A percentile compares a stretch with the other conserved stretches of the same genome.
These are phyloP conservation scores for Suhomyces chickasaworum DNA, from an alignment of 1,139 yeast species.

Conservation along the genomic window DNA sequence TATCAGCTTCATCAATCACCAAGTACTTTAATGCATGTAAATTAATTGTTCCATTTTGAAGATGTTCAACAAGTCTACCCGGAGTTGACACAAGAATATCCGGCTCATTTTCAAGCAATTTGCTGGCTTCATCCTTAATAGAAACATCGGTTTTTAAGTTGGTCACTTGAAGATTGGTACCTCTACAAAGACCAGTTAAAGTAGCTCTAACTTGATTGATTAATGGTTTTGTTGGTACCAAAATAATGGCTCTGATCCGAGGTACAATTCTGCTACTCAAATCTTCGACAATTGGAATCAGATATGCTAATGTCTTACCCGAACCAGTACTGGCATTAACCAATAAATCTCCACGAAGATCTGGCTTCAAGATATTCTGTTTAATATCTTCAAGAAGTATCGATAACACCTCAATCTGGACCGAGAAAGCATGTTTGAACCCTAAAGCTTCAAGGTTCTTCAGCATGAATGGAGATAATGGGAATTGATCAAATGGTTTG, in stretches of 20 bases:
- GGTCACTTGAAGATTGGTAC: constrained; percentile 63
- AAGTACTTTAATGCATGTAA: constrained; percentile 62
- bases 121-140: constrained; percentile 63
- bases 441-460: constrained; percentile 50
- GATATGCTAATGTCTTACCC: constrained; percentile 92
- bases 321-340: constrained; percentile 97
- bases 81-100: constrained; percentile 88
- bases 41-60: constrained; percentile 41
- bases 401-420: constrained; percentile 70
- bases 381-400: constrained; percentile 53
- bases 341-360: constrained; percentile 66
- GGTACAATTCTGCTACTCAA: constrained; percentile 69
- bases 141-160: constrained; percentile 62
- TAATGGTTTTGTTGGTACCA: constrained; percentile 90
- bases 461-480: constrained; percentile 42
- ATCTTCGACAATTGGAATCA: constrained; percentile 77
- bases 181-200: constrained; percentile 59
- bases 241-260: constrained; percentile 68
- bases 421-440: constrained; percentile 67
- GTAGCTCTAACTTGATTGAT: constrained; percentile 79
- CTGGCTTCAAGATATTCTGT: constrained; percentile 56
- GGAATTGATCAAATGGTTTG: constrained; percentile 46
- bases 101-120: constrained; percentile 53
- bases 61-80: constrained; percentile 91
- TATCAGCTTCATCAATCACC: constrained; percentile 94